Evolutionary conservation across 1,284 basidiomycete species (phyloP), one percentile per base, ranked within the genome.

Genomic region (Mixia osmundae): DNA sequence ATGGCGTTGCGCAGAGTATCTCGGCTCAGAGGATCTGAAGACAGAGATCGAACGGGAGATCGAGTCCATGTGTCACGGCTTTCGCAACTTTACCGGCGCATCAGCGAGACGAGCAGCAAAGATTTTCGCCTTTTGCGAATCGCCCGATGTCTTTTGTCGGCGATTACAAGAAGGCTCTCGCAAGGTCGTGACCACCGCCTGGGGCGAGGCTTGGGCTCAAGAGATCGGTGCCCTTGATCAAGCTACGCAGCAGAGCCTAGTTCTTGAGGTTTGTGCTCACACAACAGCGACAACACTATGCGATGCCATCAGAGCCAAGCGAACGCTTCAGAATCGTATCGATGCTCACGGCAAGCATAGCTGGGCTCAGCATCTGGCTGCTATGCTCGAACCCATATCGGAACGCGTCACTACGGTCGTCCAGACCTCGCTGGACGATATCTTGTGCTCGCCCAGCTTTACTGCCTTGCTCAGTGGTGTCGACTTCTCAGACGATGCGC

Each of bases 201-300:
- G 79, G 50, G 77, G 76, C 7, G 73, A 79, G 44, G 72, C 75
- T 3, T 89, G 82, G 83, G 72, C 70, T 0, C 51, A 67, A 22
- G 79, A 87, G 43, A 76, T 89, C 46, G 73, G 74, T 1, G 53
- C 59, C 0, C 62, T 85, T 1, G 64, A 71, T 3, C 65, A 65
- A 43, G 70, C 70, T 44, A 63, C 70, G 22, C 67, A 76, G 23
- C 70, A 76, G 19, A 60, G 59, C 14, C 58, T 85, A 2, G 56
- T 83, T 21, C 69, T 69, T 40, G 73, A 76, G 2, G 62, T 85
- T 1, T 63, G 63, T 20, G 72, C 71, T 42, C 62, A 68, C 8
- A 71, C 76, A 7, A 69, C 64, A 0, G 65, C 71, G 0, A 45
- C 56, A 35, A 78, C 74, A 37, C 63, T 72, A 1, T 70, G 80